Evolutionary conservation across 768 basidiomycete genomes (phyloP).

Genomic region (Tricholoma sp.): DNA sequence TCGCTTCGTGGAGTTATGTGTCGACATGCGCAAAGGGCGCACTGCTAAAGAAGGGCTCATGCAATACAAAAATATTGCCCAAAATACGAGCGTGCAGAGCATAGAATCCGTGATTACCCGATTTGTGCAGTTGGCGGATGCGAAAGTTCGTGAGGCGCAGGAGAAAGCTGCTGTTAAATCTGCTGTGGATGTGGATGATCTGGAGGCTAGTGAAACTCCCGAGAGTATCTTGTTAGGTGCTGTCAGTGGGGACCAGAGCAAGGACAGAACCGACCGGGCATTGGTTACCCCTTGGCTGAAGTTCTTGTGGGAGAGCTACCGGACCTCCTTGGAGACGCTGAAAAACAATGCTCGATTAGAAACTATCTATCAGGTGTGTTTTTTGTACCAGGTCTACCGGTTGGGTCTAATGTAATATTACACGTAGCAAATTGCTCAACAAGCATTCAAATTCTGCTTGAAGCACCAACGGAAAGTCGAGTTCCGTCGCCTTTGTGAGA

Average conservation of each 20-base stretch:
- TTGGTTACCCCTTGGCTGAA: constrained; percentile 97
- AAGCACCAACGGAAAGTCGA: constrained; percentile 93
- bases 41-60: constrained; percentile 94
- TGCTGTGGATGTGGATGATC: constrained; percentile 85
- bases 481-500: constrained; percentile 95
- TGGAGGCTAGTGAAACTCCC: constrained; percentile 94
- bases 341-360: constrained; percentile 95
- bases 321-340: constrained; percentile 90
- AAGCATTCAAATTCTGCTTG: constrained; percentile 96
- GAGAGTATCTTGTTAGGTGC: constrained; percentile 88
- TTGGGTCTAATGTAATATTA: background rate
- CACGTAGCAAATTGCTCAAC: constrained; percentile 84
- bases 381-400: background rate
- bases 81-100: constrained; percentile 84
- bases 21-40: constrained; percentile 89
- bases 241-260: constrained; percentile 85
- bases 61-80: constrained; percentile 97
- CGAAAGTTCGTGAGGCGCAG: constrained; percentile 81
- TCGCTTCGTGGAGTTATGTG: constrained; percentile 94
- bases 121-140: constrained; percentile 77
- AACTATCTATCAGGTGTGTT: constrained; percentile 83
- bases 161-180: constrained; percentile 77
- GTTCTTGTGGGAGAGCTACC: constrained; percentile 98
- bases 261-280: constrained; percentile 91
- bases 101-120: constrained; percentile 89